These are phyloP conservation scores for Amanita polypyramis DNA, from an alignment of 768 basidiomycete genomes.

Conservation along the genomic window DNA sequence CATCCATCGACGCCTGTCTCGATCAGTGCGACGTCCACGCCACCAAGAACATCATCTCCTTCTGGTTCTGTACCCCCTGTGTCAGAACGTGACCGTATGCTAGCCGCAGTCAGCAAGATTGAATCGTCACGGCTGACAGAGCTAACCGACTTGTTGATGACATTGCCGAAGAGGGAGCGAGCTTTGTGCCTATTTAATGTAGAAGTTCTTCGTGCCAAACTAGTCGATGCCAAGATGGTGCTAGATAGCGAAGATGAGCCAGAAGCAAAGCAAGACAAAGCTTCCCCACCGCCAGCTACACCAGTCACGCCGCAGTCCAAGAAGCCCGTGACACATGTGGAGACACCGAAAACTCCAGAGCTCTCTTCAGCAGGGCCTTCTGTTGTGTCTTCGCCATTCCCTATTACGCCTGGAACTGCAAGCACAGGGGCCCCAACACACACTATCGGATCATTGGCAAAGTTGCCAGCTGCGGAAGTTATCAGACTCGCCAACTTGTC, in stretches of 20 bases:
- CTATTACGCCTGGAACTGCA: conserved; percentile 19
- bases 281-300: conserved; percentile 16
- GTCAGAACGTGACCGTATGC: conserved; percentile 70
- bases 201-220: conserved; percentile 67
- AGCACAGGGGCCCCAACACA: conserved; percentile 20
- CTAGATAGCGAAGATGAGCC: conserved; percentile 63
- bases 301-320: conserved; percentile 58
- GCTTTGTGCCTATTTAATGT: conserved; percentile 87
- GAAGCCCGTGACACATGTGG: conserved; percentile 33
- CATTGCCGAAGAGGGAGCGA: conserved; percentile 78
- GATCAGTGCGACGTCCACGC: conserved; percentile 66
- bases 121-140: conserved; percentile 51
- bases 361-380: conserved; percentile 67
- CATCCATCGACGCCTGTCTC: conserved; percentile 84
- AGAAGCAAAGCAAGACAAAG: conserved; percentile 22
- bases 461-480: conserved; percentile 68
- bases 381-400: conserved; percentile 59
- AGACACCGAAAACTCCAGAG: conserved; percentile 68
- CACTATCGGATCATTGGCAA: conserved; percentile 63
- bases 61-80: conserved; percentile 46
- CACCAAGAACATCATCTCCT: conserved; percentile 78
- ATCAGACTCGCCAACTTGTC: conserved; percentile 49
- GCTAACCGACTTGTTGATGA: conserved; percentile 74
- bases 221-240: conserved; percentile 74
- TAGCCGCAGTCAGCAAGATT: conserved; percentile 51